Evolutionary conservation across 306 rosid species (phyloP), one percentile per base, ranked within the genome.

Genomic region (Phaseolus lunatus): DNA sequence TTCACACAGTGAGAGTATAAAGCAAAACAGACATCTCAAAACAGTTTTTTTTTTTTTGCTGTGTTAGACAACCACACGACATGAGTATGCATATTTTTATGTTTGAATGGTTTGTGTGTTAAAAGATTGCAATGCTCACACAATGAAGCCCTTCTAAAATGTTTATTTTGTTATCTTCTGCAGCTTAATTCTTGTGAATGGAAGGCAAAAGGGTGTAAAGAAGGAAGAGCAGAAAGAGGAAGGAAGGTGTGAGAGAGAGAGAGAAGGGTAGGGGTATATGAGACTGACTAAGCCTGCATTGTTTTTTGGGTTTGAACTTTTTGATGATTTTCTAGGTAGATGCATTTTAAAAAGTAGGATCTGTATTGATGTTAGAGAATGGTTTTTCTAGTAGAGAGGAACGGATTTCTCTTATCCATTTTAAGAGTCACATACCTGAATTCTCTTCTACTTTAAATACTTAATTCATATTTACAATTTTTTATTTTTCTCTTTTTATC

Each of bases 321-420:
- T 76, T 27, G 54, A 77, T 63, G 74, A 53, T 76, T 62, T 73
- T 77, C 74, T 70, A 54, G 49, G 43, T 65, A 80, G 73, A 64
- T 44, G 41, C 49, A 15, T 43, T 65, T 73, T 56, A 45, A 19
- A 67, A 53, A 67, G 37, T 76, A 27, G 49, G 78, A 62, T 76
- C 47, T 52, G 39, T 57, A 63, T 70, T 22, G 63, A 77, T 33
- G 31, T 70, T 63, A 18, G 64, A 31, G 24, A 77, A 27, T 35
- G 23, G 19, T 22, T 70, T 70, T 76, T 37, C 48, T 37, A 9
- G 48, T 14, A 58, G 65, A 58, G 39, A 67, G 29, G 7, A 35
- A 54, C 0, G 9, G 4, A 20, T 50, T 66, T 37, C 47, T 9
- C 54, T 39, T 7, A 59, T 39, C 48, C 14, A 9, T 43, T 27